phyloP scores from a whole-genome alignment of 2,329 filamentous ascomycete genomes.

The Calonectria naviculata region DNA sequence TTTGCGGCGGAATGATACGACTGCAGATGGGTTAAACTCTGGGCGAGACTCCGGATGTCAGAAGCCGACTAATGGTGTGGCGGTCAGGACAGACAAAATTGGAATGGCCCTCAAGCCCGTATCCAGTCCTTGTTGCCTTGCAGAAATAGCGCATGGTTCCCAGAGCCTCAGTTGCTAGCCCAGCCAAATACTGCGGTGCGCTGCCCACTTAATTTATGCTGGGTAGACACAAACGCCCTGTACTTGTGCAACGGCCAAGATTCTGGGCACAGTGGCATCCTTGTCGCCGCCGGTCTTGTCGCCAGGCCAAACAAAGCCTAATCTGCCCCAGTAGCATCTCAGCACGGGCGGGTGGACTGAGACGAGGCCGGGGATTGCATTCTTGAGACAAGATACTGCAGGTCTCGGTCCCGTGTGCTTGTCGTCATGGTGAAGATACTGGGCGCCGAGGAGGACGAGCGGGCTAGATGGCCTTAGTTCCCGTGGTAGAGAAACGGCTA shows the following conservation, averaged over 20 bases:
- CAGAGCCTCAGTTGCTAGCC: background rate
- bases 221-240: conserved; percentile 24
- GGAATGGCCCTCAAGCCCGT: background rate
- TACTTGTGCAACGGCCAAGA: conserved; percentile 32
- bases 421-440: background rate
- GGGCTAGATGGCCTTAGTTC: conserved; percentile 5
- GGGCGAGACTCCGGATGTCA: background rate
- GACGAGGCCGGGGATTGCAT: background rate
- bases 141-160: background rate
- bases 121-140: background rate
- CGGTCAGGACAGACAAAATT: background rate
- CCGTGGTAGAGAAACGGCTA: conserved; percentile 20
- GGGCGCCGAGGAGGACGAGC: background rate
- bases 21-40: background rate
- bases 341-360: conserved; percentile 22
- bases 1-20: background rate
- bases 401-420: conserved; percentile 32
- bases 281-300: conserved; percentile 27
- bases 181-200: conserved; percentile 9
- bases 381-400: conserved; percentile 5
- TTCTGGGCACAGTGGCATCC: conserved; percentile 20
- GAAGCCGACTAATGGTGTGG: background rate
- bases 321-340: conserved; percentile 16
- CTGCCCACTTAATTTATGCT: conserved; percentile 10
- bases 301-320: conserved; percentile 18